These are phyloP conservation scores for Hypoxylon sp. DNA, from an alignment of 2,329 filamentous ascomycete species.

Conservation along the genomic window DNA sequence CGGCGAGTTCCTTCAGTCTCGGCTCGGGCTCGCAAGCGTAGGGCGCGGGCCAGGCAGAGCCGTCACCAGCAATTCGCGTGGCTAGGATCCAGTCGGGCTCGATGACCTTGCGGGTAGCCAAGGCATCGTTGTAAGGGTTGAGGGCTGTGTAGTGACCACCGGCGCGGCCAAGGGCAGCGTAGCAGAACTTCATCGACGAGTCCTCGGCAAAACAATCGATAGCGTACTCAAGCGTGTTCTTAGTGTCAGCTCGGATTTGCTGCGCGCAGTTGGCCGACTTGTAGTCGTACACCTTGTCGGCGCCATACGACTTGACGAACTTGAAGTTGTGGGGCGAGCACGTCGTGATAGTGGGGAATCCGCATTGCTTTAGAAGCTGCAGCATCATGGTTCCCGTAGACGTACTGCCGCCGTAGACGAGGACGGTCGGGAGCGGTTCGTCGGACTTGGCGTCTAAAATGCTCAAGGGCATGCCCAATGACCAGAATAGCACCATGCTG, in stretches of 20 bases:
- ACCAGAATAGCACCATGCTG: slow-evolving; percentile 53
- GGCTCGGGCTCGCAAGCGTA: slow-evolving; percentile 22
- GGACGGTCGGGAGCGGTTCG: slow-evolving; percentile 49
- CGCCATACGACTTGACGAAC: slow-evolving; percentile 60
- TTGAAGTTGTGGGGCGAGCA: slow-evolving; percentile 61
- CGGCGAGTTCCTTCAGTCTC: slow-evolving; percentile 14
- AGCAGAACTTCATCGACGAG: slow-evolving; percentile 57
- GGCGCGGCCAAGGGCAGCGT: slow-evolving; percentile 55
- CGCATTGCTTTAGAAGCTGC: slow-evolving; percentile 56
- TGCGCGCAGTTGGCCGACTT: slow-evolving; percentile 52
- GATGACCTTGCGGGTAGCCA: slow-evolving; percentile 38
- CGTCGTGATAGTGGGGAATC: slow-evolving; percentile 57
- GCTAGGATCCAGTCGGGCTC: slow-evolving; percentile 41
- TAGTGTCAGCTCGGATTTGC: slow-evolving; percentile 58
- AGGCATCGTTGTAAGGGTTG: slow-evolving; percentile 52
- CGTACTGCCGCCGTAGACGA: slow-evolving; percentile 63
- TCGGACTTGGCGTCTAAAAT: slow-evolving; percentile 40
- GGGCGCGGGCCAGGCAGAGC: slow-evolving; percentile 12
- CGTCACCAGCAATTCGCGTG: slow-evolving; percentile 31
- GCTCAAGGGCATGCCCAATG: slow-evolving; percentile 49
- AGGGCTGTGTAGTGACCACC: slow-evolving; percentile 59
- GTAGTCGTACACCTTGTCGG: slow-evolving; percentile 64
- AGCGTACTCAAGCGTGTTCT: slow-evolving; percentile 56
- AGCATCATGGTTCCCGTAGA: slow-evolving; percentile 61
- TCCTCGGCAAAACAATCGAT: slow-evolving; percentile 61